Evolutionary conservation across 306 rosid species (phyloP), one percentile per base, ranked within the genome.

Genomic region (Clitoria ternatea): DNA sequence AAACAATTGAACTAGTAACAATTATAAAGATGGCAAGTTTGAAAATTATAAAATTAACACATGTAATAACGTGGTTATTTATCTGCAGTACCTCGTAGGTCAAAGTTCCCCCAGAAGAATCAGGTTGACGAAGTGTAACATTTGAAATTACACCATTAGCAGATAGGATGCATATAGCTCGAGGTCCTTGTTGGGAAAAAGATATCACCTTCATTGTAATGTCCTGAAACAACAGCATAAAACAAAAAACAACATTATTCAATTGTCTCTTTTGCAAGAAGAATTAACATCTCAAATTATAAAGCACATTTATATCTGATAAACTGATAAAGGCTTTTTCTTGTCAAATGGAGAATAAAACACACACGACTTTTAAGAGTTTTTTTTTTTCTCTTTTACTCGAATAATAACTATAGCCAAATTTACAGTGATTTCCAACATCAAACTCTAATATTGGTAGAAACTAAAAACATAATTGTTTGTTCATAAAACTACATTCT

Each of bases 61-160:
- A 76, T 45, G 1, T 24, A 33, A 11, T 26, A 45, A 29, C 47
- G 10, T 56, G 62, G 57, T 12, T 32, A 66, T 26, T 61, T 39
- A 12, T n/a, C 18, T 60, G 69, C 23, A 76, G 66, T 54, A 90
- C 97, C 92, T 90, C 95, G 71, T 86, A 78, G 30, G 88, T 88
- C 75, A 84, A 61, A 61, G 84, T 82, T 9, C 86, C 89, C 10
- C 89, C 89, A 3, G 85, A 86, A 62, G 96, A 85, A 77, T 87
- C 89, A 14, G 92, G 94, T 29, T 86, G 90, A 6, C 85, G 86
- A 71, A 91, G 86, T 6, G 86, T 80, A 60, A 91, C 96, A 64
- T 80, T 88, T 15, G 90, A 83, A 76, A 91, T 79, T 18, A 74
- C 78, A 47, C 97, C 97, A 15, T 47, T 85, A 1, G 92, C 96